Evolutionary conservation across 139 green algal genomes (phyloP).

Genomic region (Chlorella sorokiniana): DNA sequence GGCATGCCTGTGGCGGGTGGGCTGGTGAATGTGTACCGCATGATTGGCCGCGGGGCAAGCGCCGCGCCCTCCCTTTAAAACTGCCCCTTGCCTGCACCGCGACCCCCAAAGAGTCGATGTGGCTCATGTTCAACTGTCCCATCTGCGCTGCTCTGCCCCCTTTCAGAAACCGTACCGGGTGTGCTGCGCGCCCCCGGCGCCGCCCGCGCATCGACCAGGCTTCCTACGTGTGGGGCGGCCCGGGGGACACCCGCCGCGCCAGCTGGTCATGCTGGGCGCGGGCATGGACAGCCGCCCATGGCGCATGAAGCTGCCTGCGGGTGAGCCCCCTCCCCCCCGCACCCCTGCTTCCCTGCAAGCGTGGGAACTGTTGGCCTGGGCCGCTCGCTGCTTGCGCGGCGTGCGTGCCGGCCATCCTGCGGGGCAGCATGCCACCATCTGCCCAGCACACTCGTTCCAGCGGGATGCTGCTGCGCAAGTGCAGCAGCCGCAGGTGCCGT

Average conservation of each 20-base stretch:
- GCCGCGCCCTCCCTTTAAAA: neutral
- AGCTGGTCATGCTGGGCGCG: conserved; percentile 53
- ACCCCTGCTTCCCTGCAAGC: too few species aligned
- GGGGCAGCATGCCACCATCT: too few species aligned
- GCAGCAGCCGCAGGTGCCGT: neutral
- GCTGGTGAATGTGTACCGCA: neutral
- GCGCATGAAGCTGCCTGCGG: conserved; percentile 64
- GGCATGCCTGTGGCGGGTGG: conserved; percentile 23
- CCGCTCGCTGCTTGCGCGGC: too few species aligned
- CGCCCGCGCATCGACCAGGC: neutral
- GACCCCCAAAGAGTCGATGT: too few species aligned
- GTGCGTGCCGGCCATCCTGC: too few species aligned
- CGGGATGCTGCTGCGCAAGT: too few species aligned
- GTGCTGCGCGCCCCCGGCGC: neutral
- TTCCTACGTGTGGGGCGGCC: conserved; percentile 13
- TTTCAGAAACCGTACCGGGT: neutral
- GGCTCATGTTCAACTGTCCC: neutral
- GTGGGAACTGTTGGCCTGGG: too few species aligned
- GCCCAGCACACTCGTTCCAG: too few species aligned
- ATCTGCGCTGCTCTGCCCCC: neutral
- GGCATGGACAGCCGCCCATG: conserved; percentile 80
- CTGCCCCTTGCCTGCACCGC: neutral
- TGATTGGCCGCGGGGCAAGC: too few species aligned
- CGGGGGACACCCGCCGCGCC: neutral
- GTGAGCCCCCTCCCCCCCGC: too few species aligned